Base-by-base conservation (phyloP, 202 grass and related monocot genomes). In the Bolboschoenoplectus hybrid region DNA sequence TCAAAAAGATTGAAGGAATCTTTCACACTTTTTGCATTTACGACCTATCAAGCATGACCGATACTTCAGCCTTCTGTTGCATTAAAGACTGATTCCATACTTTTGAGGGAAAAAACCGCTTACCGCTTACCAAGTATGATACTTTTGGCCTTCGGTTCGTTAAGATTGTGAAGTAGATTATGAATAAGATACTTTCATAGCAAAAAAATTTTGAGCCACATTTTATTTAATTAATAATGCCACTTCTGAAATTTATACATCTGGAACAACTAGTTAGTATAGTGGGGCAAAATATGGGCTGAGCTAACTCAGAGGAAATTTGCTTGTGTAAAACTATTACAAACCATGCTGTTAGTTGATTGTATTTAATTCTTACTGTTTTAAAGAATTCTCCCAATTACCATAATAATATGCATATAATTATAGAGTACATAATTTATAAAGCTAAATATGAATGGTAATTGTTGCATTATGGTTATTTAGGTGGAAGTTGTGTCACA, bases 371-470 rank as follows among this genome's bases (percentile, higher is more conserved):
- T 51, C 49, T 36, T 76, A 76, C 12, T 76, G 9, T 7, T 55
- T 11, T 14, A 16, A 34, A 53, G 3, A 17, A 76, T 6, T 2
- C 74, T 16, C 13, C 26, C 16, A 14, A 6, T 76, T 76, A 76
- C 49, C 32, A 52, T 52, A 76, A 68, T 68, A 68, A 41, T 1
- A 68, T 16, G 6, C 12, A 55, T 55, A 55, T 52, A 14, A 68
- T 75, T 75, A 76, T 76, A 52, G 69, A 51, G 4, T 74, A 53
- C 16, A 14, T 57, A 57, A 57, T 57, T 57, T 57, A 57, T 57
- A 69, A 69, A 26, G 17, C 5, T 13, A 44, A n/a, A 69, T 44
- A 41, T 40, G 67, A 69, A n/a, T 69, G 67, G 3, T 14, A 43
- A 41, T 41, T 16, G 16, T 43, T 69, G 14, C 52, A 49, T 50